Evolutionary conservation across 116 monocot species (phyloP), one percentile per base, ranked within the genome.

Genomic region (Posidonia oceanica): DNA sequence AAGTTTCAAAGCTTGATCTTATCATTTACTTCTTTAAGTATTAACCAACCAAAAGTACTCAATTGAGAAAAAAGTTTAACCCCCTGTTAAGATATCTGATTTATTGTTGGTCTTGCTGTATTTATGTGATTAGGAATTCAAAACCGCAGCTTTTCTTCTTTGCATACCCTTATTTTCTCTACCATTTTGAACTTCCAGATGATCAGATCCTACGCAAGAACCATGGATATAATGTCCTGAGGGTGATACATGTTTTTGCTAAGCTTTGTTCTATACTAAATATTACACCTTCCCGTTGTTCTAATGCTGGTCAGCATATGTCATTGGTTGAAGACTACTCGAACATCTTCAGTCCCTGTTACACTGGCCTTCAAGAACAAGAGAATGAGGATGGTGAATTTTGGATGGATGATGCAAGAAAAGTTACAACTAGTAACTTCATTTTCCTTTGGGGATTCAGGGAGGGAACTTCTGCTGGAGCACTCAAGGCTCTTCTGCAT

Each of bases 401-500:
- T 14, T 55, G 23, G 63, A 44, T 55, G 41, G 73, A 79, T 58
- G 61, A 65, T 54, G 40, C 23, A 14, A 80, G 69, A 73, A 82
- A 80, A 82, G 71, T 83, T 22, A 77, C 78, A 60, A 78, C 66
- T 17, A 72, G 79, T 60, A 78, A 80, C 55, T 51, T 91, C 22
- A 58, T 95, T 52, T 91, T 95, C 69, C 54, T 95, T 44, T 95
- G 91, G 95, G 95, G 95, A 39, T 91, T 88, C 76, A 62, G 66
- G 18, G 58, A 39, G 21, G 54, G 62, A 38, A 56, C 56, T 51
- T 84, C 84, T 52, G 68, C 75, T n/a, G 51, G 36, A 14, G 69
- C 76, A 41, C 72, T 90, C 39, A 94, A 79, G 72, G 18, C 21
- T 8, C 54, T 37, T 29, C 83, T 94, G 17, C 67, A 51, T 62